Conservation (phyloP, 805 yeast species). For the Candida gorgasii region DNA sequence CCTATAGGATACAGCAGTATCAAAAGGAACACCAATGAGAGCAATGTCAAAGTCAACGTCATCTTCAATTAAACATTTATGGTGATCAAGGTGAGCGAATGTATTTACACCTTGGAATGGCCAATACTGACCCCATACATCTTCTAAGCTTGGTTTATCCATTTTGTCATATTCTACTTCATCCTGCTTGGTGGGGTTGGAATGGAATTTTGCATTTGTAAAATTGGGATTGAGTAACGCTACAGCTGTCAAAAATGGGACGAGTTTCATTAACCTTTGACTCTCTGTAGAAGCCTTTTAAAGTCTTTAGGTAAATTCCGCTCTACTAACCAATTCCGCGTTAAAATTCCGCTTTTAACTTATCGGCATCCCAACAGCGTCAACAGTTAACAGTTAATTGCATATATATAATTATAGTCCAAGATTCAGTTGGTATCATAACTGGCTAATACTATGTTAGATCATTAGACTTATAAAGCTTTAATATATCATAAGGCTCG, state of each 20-base stretch:
- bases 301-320: background rate
- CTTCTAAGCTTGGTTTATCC: conserved; percentile 45
- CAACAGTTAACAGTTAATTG: too few species aligned
- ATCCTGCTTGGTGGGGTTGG: conserved; percentile 7
- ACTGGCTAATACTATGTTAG: too few species aligned
- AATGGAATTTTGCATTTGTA: conserved; percentile 9
- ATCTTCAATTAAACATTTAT: conserved; percentile 55
- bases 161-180: conserved; percentile 12
- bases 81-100: conserved; percentile 71
- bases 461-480: too few species aligned
- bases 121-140: conserved; percentile 75
- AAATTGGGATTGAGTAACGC: conserved; percentile 3
- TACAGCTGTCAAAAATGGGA: background rate
- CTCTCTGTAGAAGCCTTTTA: background rate
- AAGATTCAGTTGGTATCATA: too few species aligned
- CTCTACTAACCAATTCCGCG: background rate
- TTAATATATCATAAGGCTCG: too few species aligned
- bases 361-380: too few species aligned
- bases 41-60: conserved; percentile 63
- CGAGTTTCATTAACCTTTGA: background rate
- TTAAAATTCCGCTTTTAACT: background rate
- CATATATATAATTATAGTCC: too few species aligned
- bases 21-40: conserved; percentile 78
- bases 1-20: conserved; percentile 76
- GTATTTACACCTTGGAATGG: conserved; percentile 67